These are phyloP conservation scores for Aspergillus fischeri DNA, from an alignment of 2,329 filamentous ascomycete species.

Conservation along the genomic window DNA sequence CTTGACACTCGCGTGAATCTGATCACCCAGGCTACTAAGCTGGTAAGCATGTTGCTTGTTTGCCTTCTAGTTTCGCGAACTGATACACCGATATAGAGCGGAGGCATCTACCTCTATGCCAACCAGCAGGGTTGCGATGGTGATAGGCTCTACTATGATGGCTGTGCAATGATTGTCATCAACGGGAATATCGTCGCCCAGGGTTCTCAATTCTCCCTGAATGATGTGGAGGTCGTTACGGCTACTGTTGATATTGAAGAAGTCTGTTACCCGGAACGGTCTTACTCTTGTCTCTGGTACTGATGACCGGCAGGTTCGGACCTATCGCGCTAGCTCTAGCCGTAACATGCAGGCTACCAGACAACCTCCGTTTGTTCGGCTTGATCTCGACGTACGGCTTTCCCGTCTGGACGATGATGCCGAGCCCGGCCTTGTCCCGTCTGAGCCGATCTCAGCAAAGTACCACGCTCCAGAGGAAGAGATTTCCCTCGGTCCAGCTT, in stretches of 20 bases:
- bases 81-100: conserved; percentile 28
- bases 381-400: conserved; percentile 34
- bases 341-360: conserved; percentile 33
- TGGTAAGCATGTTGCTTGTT: conserved; percentile 11
- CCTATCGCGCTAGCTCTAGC: conserved; percentile 26
- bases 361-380: conserved; percentile 30
- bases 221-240: conserved; percentile 62
- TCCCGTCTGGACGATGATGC: conserved; percentile 36
- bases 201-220: conserved; percentile 61
- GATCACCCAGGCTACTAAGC: conserved; percentile 60
- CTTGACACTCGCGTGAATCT: conserved; percentile 60
- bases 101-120: conserved; percentile 54
- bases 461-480: conserved; percentile 63
- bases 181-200: conserved; percentile 63
- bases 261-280: conserved; percentile 47
- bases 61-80: not conserved
- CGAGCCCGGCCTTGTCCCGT: conserved; percentile 45
- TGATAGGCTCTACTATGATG: conserved; percentile 60
- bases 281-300: conserved; percentile 26
- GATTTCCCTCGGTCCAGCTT: conserved; percentile 61
- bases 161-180: conserved; percentile 60
- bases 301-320: conserved; percentile 29
- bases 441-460: conserved; percentile 44
- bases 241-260: conserved; percentile 69
- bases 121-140: conserved; percentile 60